Conservation (phyloP, 768 basidiomycete genomes). For the Podaxis carcinomalis region DNA sequence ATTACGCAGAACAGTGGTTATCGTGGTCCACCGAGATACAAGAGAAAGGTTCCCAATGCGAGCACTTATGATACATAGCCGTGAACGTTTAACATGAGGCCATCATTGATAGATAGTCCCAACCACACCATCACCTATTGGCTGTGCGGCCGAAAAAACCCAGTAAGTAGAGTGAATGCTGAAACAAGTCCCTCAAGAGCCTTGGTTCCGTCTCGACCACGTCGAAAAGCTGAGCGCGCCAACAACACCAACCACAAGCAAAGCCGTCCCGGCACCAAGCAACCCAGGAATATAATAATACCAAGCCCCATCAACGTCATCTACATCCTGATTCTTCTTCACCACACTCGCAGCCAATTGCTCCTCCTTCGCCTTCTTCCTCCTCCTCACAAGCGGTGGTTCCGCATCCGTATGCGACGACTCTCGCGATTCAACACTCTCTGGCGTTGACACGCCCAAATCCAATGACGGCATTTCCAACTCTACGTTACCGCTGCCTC, state of each 20-base stretch:
- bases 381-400: constrained; percentile 37
- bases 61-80: not conserved
- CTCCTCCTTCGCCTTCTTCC: constrained; percentile 59
- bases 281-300: constrained; percentile 75
- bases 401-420: constrained; percentile 32
- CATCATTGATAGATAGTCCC: too few relatives aligned
- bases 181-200: constrained; percentile 33
- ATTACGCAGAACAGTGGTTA: not conserved
- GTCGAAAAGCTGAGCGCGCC: constrained; percentile 73
- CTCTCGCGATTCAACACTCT: constrained; percentile 30
- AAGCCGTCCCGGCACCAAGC: constrained; percentile 80
- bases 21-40: not conserved
- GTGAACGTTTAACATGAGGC: not conserved
- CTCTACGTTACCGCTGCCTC: constrained; percentile 27
- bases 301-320: constrained; percentile 71
- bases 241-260: constrained; percentile 74
- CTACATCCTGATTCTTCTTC: constrained; percentile 41
- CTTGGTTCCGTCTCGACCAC: constrained; percentile 64
- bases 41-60: not conserved
- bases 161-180: not conserved
- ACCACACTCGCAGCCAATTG: constrained; percentile 38
- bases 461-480: constrained; percentile 72
- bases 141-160: not conserved
- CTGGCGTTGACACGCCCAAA: constrained; percentile 32
- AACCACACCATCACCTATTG: too few relatives aligned